Evolutionary conservation across 2,329 filamentous ascomycete genomes (phyloP).

Genomic region (Diaporthe sp.): DNA sequence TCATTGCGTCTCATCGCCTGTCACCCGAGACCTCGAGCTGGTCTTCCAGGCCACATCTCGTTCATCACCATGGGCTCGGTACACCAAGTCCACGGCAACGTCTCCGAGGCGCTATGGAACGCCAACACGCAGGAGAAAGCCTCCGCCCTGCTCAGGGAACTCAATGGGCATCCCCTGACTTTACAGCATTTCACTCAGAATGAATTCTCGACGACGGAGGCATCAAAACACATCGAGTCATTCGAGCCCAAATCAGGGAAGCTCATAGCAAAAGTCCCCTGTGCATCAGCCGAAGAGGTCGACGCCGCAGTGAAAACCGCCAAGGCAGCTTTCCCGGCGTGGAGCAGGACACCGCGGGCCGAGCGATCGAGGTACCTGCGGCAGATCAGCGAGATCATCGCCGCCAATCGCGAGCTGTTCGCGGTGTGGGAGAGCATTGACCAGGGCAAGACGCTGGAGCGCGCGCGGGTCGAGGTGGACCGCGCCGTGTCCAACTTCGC

Average conservation of each 20-base stretch:
- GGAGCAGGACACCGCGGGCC: conserved; percentile 48
- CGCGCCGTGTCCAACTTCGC: conserved; percentile 52
- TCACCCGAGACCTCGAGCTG: not conserved
- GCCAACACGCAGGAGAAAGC: conserved; percentile 51
- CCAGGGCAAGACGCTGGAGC: conserved; percentile 52
- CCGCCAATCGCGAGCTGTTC: conserved; percentile 50
- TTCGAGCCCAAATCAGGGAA: conserved; percentile 51
- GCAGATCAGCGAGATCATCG: conserved; percentile 47
- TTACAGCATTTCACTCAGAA: conserved; percentile 46
- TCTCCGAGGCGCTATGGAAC: conserved; percentile 43
- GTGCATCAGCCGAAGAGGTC: conserved; percentile 46
- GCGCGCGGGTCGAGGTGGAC: conserved; percentile 52
- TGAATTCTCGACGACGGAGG: conserved; percentile 36
- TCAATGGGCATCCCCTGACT: conserved; percentile 25
- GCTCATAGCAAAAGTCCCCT: conserved; percentile 46
- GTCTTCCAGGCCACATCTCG: not conserved
- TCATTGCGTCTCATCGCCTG: no score
- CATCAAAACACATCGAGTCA: conserved; percentile 46
- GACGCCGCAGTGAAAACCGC: conserved; percentile 46
- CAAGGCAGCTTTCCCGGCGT: conserved; percentile 47
- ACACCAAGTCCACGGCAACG: conserved; percentile 12
- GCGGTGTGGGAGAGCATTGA: conserved; percentile 55
- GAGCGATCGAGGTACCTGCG: conserved; percentile 47
- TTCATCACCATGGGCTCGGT: conserved; percentile 11
- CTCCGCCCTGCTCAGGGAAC: conserved; percentile 41